Base-by-base conservation (phyloP, 371 early-diverging fungal genomes). In the Mortierella sp. region DNA sequence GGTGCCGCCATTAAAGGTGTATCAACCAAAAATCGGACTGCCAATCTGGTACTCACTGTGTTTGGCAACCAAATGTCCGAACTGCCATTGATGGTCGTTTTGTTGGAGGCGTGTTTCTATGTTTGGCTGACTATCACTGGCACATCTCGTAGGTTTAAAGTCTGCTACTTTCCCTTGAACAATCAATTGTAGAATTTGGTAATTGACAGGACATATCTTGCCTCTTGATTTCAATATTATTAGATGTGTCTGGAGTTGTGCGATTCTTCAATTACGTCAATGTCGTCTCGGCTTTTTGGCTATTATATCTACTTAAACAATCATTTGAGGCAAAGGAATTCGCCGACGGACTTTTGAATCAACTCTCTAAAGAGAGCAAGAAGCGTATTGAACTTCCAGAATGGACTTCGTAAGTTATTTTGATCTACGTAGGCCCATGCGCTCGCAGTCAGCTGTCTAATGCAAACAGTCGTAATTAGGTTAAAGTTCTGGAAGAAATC, bases 401-500 rank as follows among this genome's bases (percentile, higher is more conserved):
- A 58, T 24, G 53, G n/a, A 45, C 36, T 40, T 68, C 76, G 82
- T 81, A 81, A 69, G 67, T 38, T 33, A 8, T 58, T 13, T 8
- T 58, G 28, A 58, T 32, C 7, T 36, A 36, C 36, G 4, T 36
- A 36, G 36, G 32, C 21, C n/a, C 9, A 57, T 38, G 41, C 16
- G 6, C 5, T 59, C 11, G 3, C 60, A n/a, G 9, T 8, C 11
- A 9, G 10, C 41, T 33, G n/a, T 19, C 41, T 40, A 59, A 36
- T 38, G 6, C n/a, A 13, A 2, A 38, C 19, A 13, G 15, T 21
- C 21, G 43, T 15, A 3, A 40, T 32, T 72, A 80, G 81, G 28
- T 65, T 66, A 10, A 47, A 58, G 13, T 84, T 84, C 68, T 84
- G 79, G 84, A 64, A 71, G 21, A 77, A 86, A 32, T 69, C 88